A percentile compares a stretch with the other conserved stretches of the same genome.
These are phyloP conservation scores for Telfairia occidentalis DNA, from an alignment of 331 rosid species.

Conservation along the genomic window DNA sequence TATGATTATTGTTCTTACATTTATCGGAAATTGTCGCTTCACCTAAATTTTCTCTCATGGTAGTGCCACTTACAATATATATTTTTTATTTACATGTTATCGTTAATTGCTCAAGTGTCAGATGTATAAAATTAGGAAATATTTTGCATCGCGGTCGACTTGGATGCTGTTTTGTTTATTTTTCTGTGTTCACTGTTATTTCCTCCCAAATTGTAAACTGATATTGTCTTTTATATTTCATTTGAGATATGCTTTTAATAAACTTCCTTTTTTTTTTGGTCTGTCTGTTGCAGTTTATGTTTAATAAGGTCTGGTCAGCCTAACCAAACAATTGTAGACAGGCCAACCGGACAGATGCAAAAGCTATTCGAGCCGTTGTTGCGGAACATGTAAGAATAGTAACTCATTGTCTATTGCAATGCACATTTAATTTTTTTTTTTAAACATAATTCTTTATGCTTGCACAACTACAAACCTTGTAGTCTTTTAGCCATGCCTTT, in stretches of 20 bases:
- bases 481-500: background rate
- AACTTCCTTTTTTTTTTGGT: background rate
- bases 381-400: background rate
- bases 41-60: background rate
- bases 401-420: background rate
- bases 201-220: background rate
- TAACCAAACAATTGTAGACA: background rate
- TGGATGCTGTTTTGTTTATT: background rate
- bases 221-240: background rate
- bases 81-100: background rate
- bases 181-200: background rate
- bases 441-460: background rate
- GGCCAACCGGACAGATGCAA: background rate
- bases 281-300: background rate
- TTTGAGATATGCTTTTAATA: background rate
- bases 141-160: background rate
- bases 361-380: background rate
- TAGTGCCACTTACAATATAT: background rate
- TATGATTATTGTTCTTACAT: background rate
- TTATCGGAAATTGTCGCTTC: background rate
- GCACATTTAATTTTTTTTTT: background rate
- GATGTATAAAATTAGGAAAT: background rate
- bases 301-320: background rate
- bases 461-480: background rate
- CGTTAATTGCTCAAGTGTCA: background rate